Conservation (phyloP, 1,284 basidiomycete species). For the Malassezia dermatis region DNA sequence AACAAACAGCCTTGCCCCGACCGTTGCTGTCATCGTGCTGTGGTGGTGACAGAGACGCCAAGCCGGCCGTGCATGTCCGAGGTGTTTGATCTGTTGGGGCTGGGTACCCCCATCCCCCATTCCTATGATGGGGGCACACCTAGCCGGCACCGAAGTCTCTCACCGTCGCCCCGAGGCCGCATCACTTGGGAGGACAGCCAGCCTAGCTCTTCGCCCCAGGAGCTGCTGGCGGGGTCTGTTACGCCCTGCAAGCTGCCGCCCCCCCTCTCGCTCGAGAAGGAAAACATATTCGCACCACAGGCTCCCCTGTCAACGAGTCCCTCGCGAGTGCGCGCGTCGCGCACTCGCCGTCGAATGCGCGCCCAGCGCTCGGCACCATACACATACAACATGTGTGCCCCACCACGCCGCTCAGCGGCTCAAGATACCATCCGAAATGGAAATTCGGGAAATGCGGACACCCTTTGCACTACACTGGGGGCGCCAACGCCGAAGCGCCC, state of each 20-base stretch:
- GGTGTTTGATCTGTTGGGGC: slow-evolving; percentile 15
- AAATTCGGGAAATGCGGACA: background rate
- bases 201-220: slow-evolving; percentile 16
- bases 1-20: background rate
- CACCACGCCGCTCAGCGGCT: background rate
- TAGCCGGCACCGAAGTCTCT: slow-evolving; percentile 6
- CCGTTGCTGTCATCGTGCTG: background rate
- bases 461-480: background rate
- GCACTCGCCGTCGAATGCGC: slow-evolving; percentile 4
- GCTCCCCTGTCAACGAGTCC: background rate
- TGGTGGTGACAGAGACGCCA: background rate
- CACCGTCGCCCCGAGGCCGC: slow-evolving; percentile 10
- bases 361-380: slow-evolving; percentile 2
- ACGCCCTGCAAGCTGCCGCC: background rate
- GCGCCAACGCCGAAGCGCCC: background rate
- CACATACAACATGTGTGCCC: slow-evolving; percentile 9
- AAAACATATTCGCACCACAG: background rate
- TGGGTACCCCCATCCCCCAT: slow-evolving; percentile 2
- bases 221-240: background rate
- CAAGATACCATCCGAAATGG: too few species aligned
- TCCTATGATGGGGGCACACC: background rate
- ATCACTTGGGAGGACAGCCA: slow-evolving; percentile 13
- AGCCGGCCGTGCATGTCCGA: slow-evolving; percentile 10
- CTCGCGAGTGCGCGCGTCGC: background rate
- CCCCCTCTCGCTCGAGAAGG: background rate